Percentiles rank a stretch among this genome's conserved stretches.
These are phyloP conservation scores for Geotrichum ghanense DNA, from an alignment of 805 yeast genomes.

Conservation along the genomic window DNA sequence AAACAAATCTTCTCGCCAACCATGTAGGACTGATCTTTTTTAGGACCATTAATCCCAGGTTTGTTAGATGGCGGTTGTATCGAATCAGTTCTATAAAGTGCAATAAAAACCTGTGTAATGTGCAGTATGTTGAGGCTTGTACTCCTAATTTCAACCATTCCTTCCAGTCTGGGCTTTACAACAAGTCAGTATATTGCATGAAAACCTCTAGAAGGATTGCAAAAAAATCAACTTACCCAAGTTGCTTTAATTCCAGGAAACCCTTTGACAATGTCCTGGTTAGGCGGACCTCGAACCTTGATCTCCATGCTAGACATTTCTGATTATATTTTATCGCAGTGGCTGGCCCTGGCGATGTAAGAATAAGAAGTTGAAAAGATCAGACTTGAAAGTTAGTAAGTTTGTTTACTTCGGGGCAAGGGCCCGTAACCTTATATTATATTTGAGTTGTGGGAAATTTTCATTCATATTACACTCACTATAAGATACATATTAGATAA, in stretches of 20 bases:
- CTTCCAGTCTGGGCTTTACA: constrained; percentile 28
- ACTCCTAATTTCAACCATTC: constrained; percentile 29
- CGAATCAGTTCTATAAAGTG: constrained; percentile 29
- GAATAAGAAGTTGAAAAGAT: too few relatives aligned
- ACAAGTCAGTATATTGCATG: neutral
- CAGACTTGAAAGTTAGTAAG: too few relatives aligned
- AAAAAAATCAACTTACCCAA: constrained; percentile 15
- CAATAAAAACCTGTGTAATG: constrained; percentile 22
- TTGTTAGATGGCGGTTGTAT: constrained; percentile 25
- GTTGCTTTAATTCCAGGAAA: constrained; percentile 34
- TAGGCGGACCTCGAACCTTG: constrained; percentile 27
- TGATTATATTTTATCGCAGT: too few relatives aligned
- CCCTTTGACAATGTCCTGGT: constrained; percentile 31
- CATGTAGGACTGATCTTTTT: constrained; percentile 26
- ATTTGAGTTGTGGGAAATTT: too few relatives aligned
- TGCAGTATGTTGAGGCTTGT: constrained; percentile 16
- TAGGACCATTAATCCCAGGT: constrained; percentile 21
- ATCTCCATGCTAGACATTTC: constrained; percentile 10
- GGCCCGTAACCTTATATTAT: too few relatives aligned
- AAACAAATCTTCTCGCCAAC: constrained; percentile 24
- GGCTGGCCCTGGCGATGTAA: too few relatives aligned
- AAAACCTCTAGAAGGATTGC: neutral
- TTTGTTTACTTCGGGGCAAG: too few relatives aligned
- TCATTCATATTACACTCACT: too few relatives aligned
- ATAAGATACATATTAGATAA: too few relatives aligned